Conservation (phyloP, 2,329 filamentous ascomycete species). For the Xylariaceae sp. region DNA sequence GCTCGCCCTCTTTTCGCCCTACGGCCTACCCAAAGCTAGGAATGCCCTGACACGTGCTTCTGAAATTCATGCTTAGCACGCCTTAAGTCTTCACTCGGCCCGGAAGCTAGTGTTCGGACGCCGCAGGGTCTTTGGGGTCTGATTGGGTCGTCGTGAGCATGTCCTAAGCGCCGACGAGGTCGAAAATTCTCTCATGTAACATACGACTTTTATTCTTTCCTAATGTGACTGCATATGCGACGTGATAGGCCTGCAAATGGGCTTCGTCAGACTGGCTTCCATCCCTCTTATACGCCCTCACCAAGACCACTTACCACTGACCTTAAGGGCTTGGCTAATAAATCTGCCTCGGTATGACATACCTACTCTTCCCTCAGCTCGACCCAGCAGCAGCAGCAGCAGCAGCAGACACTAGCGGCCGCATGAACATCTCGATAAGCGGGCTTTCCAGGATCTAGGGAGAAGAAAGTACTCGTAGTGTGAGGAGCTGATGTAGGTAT, state of each 20-base stretch:
- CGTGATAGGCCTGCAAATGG: conserved; percentile 2
- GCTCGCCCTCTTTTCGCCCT: too few relatives aligned
- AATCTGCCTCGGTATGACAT: too few relatives aligned
- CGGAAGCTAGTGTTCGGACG: neutral
- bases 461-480: neutral
- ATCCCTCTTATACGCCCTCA: neutral
- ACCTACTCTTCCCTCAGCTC: too few relatives aligned
- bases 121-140: conserved; percentile 8
- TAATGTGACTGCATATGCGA: conserved; percentile 14
- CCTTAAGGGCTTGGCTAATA: too few relatives aligned
- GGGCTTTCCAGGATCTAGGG: neutral
- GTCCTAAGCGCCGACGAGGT: conserved; percentile 19
- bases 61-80: neutral
- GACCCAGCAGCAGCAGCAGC: too few relatives aligned
- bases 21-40: too few relatives aligned
- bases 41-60: neutral
- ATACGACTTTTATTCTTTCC: neutral
- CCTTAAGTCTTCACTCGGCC: neutral
- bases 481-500: neutral
- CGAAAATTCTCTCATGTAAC: conserved; percentile 16
- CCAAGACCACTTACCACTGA: too few relatives aligned
- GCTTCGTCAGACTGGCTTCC: neutral
- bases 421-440: conserved; percentile 10
- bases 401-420: neutral
- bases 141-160: conserved; percentile 13